Evolutionary conservation across 1,139 yeast species (phyloP).

Genomic region (Scheffersomyces segobiensis): DNA sequence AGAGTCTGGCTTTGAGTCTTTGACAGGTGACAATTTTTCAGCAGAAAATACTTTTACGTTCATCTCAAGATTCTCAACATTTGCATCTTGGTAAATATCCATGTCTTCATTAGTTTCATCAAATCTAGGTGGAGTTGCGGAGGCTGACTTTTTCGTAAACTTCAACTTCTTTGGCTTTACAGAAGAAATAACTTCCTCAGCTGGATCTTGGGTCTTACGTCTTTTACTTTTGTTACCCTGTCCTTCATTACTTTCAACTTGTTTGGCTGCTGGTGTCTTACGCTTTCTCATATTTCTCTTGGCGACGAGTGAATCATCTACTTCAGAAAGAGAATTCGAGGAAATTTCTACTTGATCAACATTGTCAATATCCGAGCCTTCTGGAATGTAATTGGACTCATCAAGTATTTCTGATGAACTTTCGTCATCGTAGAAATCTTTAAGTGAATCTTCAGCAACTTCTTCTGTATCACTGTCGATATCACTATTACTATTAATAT

Average conservation of each 20-base stretch:
- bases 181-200: neutral
- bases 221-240: neutral
- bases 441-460: neutral
- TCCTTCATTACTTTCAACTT: slow-evolving; percentile 1
- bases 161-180: slow-evolving; percentile 12
- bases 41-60: slow-evolving; percentile 11
- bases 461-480: slow-evolving; percentile 1
- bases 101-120: slow-evolving; percentile 34
- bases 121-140: slow-evolving; percentile 16
- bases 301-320: neutral
- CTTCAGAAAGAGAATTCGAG: neutral
- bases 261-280: neutral
- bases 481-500: slow-evolving; percentile 4
- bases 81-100: slow-evolving; percentile 39
- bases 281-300: neutral
- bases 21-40: slow-evolving; percentile 11
- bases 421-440: neutral
- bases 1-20: neutral
- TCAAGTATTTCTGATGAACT: neutral
- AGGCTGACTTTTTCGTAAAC: slow-evolving; percentile 8
- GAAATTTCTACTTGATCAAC: neutral
- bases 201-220: slow-evolving; percentile 1
- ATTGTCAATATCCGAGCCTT: neutral
- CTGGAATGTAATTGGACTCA: neutral
- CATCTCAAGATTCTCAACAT: slow-evolving; percentile 27